A percentile compares a stretch with the other conserved stretches of the same genome.
phyloP scores from a whole-genome alignment of 1,139 yeast genomes.

The Ogataea hybrid region DNA sequence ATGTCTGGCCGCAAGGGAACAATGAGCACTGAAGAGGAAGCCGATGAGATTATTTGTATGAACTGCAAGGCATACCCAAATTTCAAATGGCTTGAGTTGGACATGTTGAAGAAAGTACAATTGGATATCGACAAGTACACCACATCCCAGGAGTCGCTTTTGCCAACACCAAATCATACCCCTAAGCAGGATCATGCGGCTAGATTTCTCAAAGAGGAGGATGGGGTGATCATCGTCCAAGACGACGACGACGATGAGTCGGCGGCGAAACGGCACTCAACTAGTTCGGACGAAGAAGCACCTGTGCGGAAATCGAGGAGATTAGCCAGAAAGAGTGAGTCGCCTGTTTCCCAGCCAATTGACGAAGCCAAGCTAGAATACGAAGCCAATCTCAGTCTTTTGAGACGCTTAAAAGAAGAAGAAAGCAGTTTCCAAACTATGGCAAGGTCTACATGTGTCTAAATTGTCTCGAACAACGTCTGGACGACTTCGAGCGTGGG shows the following conservation, averaged over 20 bases:
- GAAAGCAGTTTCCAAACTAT: conserved; percentile 20
- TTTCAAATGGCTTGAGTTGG: conserved; percentile 33
- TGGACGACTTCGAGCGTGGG: background rate
- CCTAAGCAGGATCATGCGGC: conserved; percentile 17
- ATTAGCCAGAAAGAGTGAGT: conserved; percentile 12
- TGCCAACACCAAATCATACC: conserved; percentile 28
- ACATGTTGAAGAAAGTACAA: conserved; percentile 22
- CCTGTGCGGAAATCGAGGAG: conserved; percentile 19
- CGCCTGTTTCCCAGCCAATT: conserved; percentile 1
- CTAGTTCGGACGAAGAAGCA: conserved; percentile 8
- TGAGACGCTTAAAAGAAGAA: conserved; percentile 20
- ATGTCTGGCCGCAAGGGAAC: conserved; percentile 8
- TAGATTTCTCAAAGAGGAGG: conserved; percentile 21
- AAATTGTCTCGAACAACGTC: conserved; percentile 16
- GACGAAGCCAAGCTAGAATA: conserved; percentile 4
- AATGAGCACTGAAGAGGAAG: conserved; percentile 14
- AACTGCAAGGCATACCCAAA: conserved; percentile 33
- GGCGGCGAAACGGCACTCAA: conserved; percentile 14
- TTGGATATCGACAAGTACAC: conserved; percentile 4
- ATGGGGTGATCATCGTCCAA: conserved; percentile 23
- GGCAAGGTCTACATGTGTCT: conserved; percentile 24
- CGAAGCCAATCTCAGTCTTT: conserved; percentile 10
- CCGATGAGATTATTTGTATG: conserved; percentile 32
- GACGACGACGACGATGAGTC: conserved; percentile 8
- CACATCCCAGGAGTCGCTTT: conserved; percentile 8